A percentile compares a stretch with the other conserved stretches of the same genome.
Evolutionary conservation across 208 protist species (phyloP).

Genomic region (Acanthamoeba triangularis): DNA sequence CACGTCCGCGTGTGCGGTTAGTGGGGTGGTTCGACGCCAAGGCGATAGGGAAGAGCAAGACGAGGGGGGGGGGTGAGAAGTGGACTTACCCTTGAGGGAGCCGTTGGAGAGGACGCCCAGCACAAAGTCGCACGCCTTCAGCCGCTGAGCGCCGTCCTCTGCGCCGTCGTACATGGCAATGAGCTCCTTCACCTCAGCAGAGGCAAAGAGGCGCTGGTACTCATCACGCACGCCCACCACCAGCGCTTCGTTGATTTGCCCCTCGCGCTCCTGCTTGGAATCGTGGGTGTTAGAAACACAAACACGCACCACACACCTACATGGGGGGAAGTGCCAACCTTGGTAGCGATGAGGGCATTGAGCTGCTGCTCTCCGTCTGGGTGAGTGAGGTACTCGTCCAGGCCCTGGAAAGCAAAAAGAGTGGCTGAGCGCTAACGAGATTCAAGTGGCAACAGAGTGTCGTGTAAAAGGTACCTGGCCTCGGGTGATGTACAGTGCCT

Average conservation of each 20-base stretch:
- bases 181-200: conserved; percentile 18
- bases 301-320: not conserved
- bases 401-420: not conserved
- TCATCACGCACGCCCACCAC: not conserved
- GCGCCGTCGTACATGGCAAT: conserved; percentile 21
- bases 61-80: no score
- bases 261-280: not conserved
- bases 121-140: not conserved
- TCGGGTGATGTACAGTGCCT: not conserved
- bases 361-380: not conserved
- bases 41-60: no score
- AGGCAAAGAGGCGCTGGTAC: conserved; percentile 20
- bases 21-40: no score
- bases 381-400: not conserved
- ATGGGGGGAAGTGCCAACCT: not conserved
- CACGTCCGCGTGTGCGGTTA: no score
- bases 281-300: not conserved
- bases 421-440: not conserved
- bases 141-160: not conserved
- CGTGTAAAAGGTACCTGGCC: not conserved
- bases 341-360: not conserved
- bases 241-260: not conserved
- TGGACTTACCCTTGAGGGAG: not conserved
- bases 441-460: not conserved
- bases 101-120: conserved; percentile 7